phyloP scores from a whole-genome alignment of 345 rosid genomes.

The Euphorbia pulcherrima region DNA sequence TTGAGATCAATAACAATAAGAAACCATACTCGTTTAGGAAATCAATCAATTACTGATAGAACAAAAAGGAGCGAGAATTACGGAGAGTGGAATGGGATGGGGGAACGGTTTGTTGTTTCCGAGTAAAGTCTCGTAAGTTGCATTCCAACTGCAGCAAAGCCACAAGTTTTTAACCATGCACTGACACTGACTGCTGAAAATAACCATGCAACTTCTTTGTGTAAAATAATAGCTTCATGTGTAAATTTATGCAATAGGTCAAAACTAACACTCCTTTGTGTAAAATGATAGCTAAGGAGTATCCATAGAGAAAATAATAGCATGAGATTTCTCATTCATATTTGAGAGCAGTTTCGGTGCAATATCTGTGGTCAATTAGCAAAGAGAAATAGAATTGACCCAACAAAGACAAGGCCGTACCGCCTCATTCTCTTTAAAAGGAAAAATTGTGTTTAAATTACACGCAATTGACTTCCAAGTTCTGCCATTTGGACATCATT shows the following conservation, averaged over 20 bases:
- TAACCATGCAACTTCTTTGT: no score
- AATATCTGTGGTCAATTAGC: background rate
- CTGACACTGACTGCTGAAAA: constrained; percentile 38
- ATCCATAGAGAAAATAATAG: background rate
- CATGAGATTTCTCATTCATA: background rate
- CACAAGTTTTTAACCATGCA: constrained; percentile 36
- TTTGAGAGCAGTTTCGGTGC: background rate
- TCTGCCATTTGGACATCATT: background rate
- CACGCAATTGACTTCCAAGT: background rate
- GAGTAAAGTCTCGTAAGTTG: constrained; percentile 63
- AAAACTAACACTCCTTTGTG: background rate
- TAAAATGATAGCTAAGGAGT: background rate
- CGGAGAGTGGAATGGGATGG: constrained; percentile 71
- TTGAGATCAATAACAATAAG: constrained; percentile 1
- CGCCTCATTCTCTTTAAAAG: background rate
- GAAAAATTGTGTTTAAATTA: background rate
- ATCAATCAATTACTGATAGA: background rate
- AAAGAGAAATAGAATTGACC: background rate
- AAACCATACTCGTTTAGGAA: background rate
- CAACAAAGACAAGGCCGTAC: background rate
- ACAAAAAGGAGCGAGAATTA: constrained; percentile 31
- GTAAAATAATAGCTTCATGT: background rate
- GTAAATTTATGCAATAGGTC: background rate
- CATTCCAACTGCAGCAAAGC: constrained; percentile 67
- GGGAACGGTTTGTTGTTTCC: constrained; percentile 84